phyloP scores from a whole-genome alignment of 768 basidiomycete genomes.

The Termitomyces eurrhizus region DNA sequence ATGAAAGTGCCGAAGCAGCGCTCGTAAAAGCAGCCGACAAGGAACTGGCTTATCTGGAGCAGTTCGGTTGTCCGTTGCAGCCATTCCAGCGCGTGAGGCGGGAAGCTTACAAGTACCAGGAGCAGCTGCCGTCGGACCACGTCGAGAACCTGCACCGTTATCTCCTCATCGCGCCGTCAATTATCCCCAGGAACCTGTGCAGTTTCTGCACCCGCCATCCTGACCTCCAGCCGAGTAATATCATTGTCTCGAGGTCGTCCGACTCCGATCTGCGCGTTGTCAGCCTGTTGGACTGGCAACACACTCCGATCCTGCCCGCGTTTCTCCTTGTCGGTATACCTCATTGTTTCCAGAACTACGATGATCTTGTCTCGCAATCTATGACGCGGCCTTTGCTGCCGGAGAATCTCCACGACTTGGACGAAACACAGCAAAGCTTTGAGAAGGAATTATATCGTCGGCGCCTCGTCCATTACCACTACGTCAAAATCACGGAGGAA shows the following conservation, averaged over 20 bases:
- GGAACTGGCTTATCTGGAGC: slow-evolving; percentile 44
- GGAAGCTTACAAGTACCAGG: slow-evolving; percentile 38
- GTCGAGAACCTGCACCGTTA: slow-evolving; percentile 43
- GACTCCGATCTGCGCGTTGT: slow-evolving; percentile 10
- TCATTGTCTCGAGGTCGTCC: slow-evolving; percentile 35
- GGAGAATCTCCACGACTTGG: slow-evolving; percentile 36
- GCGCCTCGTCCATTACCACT: too few species aligned
- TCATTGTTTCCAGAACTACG: slow-evolving; percentile 41
- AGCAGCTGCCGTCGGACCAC: slow-evolving; percentile 20
- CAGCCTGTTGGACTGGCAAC: slow-evolving; percentile 46
- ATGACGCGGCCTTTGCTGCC: slow-evolving; percentile 40
- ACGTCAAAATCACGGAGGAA: too few species aligned
- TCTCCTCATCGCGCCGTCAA: slow-evolving; percentile 43
- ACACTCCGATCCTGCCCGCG: slow-evolving; percentile 46
- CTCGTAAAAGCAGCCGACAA: slow-evolving; percentile 24
- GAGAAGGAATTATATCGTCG: too few species aligned
- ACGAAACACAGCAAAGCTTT: too few species aligned
- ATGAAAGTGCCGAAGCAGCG: slow-evolving; percentile 37
- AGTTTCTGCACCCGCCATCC: too few species aligned
- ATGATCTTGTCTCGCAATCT: slow-evolving; percentile 32
- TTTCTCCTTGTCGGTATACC: slow-evolving; percentile 49
- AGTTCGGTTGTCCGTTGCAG: slow-evolving; percentile 44
- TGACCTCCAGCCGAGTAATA: too few species aligned
- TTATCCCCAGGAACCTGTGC: slow-evolving; percentile 35
- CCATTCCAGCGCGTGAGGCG: slow-evolving; percentile 41